Evolutionary conservation across 768 basidiomycete genomes (phyloP), one percentile per base, ranked within the genome.

Genomic region (Russula griseocarnosa): DNA sequence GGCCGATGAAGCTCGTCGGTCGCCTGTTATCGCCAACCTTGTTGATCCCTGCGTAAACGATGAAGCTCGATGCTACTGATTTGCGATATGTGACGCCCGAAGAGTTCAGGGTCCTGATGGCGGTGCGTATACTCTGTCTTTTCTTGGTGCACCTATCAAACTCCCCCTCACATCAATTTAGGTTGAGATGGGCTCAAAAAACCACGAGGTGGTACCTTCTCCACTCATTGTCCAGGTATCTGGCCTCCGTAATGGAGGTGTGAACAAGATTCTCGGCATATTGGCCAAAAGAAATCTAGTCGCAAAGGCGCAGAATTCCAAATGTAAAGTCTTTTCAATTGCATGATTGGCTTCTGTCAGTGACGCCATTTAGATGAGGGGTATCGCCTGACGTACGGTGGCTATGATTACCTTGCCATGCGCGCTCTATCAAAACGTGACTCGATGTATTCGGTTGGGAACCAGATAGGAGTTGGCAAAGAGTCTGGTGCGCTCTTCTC

Each of bases 121-220:
- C 96, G 55, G 95, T 96, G 71, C 57, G 71, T 34, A 1, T 34
- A 24, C 16, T 30, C 24, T 3, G 0, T 14, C 8, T 14, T 2
- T 1, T 22, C 32, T 56, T 16, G 14, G 5, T 8, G 5, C 6
- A 53, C 46, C 16, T 18, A 18, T 9, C 8, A n/a, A 28, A 16
- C 11, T n/a, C 16, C 44, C 24, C 47, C 24, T 16, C 44, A 50
- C 16, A 6, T 22, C 22, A 8, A 44, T 32, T 42, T n/a, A 98
- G 95, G 92, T 92, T 40, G 97, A 99, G 78, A 93, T 96, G 82
- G 97, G 96, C 22, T 94, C 92, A 5, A 97, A 97, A 79, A 98
- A 98, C 73, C 97, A 99, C 71, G 91, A 98, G 75, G 83, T 97
- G 42, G 95, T 99, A 16, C 97, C 97, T 3, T 86, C 90, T 9